Percentiles rank a stretch among this genome's conserved stretches.
Evolutionary conservation across 768 basidiomycete species (phyloP).

Genomic region (Saitozyma sp.): DNA sequence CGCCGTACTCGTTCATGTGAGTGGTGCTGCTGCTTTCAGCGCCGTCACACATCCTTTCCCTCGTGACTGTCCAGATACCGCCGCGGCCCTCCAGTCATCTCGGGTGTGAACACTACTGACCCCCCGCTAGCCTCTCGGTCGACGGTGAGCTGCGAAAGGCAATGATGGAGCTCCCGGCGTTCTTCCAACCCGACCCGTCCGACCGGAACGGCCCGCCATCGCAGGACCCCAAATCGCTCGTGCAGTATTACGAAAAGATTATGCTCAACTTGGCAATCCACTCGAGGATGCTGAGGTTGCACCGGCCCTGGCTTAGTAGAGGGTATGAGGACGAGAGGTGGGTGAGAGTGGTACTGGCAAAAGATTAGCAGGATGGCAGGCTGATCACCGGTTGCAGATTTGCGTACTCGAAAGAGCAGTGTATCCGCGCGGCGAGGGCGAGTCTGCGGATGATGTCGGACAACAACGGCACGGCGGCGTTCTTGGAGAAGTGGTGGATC

Average conservation of each 20-base stretch:
- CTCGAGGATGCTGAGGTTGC: conserved; percentile 50
- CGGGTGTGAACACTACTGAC: background rate
- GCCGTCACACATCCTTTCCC: no score
- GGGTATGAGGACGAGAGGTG: conserved; percentile 51
- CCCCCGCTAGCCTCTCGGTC: conserved; percentile 16
- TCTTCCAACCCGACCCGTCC: conserved; percentile 43
- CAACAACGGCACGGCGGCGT: conserved; percentile 42
- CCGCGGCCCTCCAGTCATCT: background rate
- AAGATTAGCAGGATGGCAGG: background rate
- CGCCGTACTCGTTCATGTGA: conserved; percentile 51
- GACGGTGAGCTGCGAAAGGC: conserved; percentile 49
- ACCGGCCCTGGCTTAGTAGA: conserved; percentile 51
- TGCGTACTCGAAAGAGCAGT: conserved; percentile 52
- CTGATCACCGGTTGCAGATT: conserved; percentile 33
- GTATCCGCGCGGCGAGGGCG: conserved; percentile 52
- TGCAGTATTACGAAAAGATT: conserved; percentile 52
- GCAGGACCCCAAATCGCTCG: conserved; percentile 35
- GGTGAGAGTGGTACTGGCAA: conserved; percentile 9
- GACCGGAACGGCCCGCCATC: conserved; percentile 22
- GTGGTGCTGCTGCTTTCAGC: conserved; percentile 4
- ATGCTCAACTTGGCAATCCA: conserved; percentile 52
- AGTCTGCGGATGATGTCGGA: conserved; percentile 51
- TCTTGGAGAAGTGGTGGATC: conserved; percentile 54
- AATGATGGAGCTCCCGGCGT: conserved; percentile 49
- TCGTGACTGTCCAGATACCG: background rate